Conservation (phyloP, 805 yeast species). For the Candida tallmaniae region DNA sequence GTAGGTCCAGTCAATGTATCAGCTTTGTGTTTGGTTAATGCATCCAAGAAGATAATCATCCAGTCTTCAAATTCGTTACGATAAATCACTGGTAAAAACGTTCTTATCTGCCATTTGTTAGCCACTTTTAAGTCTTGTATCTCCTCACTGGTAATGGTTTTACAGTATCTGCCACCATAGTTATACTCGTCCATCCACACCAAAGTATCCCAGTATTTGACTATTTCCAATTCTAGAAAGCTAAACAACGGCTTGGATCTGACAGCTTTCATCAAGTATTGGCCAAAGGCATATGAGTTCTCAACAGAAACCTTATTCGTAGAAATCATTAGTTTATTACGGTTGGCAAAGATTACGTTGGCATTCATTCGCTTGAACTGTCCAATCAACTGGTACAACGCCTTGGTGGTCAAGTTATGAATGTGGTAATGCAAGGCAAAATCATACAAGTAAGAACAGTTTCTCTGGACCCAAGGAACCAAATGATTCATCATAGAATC, state of each 20-base stretch:
- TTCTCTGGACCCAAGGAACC: slow-evolving; percentile 81
- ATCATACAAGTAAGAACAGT: slow-evolving; percentile 71
- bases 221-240: slow-evolving; percentile 69
- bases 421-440: slow-evolving; percentile 79
- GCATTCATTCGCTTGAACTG: slow-evolving; percentile 83
- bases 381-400: slow-evolving; percentile 71
- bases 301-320: slow-evolving; percentile 78
- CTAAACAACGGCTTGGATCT: slow-evolving; percentile 79
- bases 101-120: slow-evolving; percentile 74
- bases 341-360: slow-evolving; percentile 69
- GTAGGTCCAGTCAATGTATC: slow-evolving; percentile 33
- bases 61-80: slow-evolving; percentile 86
- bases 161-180: slow-evolving; percentile 67
- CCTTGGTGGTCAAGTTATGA: slow-evolving; percentile 78
- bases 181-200: slow-evolving; percentile 94
- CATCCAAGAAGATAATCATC: slow-evolving; percentile 71
- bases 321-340: slow-evolving; percentile 66
- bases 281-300: slow-evolving; percentile 87
- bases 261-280: slow-evolving; percentile 71
- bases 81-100: slow-evolving; percentile 67
- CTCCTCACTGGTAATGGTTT: slow-evolving; percentile 40
- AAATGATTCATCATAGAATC: slow-evolving; percentile 79
- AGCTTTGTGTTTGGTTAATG: slow-evolving; percentile 54
- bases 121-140: slow-evolving; percentile 45
- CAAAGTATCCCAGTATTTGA: slow-evolving; percentile 85